These are phyloP conservation scores for Dacryopinax primogenitus DNA, from an alignment of 768 basidiomycete species.

Conservation along the genomic window DNA sequence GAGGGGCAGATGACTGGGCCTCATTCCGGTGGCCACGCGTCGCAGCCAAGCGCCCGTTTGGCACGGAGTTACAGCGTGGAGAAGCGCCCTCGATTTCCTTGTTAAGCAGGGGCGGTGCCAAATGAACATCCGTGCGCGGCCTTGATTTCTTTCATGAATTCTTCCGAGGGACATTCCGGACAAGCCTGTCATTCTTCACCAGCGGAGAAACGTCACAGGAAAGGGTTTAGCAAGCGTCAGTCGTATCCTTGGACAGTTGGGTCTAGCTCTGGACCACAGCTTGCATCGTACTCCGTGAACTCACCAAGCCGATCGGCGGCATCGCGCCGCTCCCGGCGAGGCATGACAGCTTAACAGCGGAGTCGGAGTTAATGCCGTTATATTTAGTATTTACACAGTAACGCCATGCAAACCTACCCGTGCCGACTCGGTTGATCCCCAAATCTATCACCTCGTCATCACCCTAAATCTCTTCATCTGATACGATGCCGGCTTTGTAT, in stretches of 20 bases:
- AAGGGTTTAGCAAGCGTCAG: too few relatives aligned
- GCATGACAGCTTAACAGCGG: too few relatives aligned
- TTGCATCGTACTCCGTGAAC: too few relatives aligned
- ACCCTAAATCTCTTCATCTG: background rate
- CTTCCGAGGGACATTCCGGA: background rate
- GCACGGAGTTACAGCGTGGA: background rate
- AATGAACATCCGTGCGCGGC: background rate
- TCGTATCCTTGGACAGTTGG: too few relatives aligned
- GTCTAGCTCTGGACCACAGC: too few relatives aligned
- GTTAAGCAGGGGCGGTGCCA: background rate
- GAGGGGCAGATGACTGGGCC: background rate
- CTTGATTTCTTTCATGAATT: background rate
- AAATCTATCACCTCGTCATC: background rate
- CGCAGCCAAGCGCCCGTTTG: background rate
- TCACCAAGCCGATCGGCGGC: too few relatives aligned
- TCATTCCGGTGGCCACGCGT: background rate
- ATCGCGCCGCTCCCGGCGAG: too few relatives aligned
- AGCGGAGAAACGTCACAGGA: too few relatives aligned
- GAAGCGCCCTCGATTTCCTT: background rate
- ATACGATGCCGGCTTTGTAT: background rate
- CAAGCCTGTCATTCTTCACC: slow-evolving; percentile 1
- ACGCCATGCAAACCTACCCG: too few relatives aligned
- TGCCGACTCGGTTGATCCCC: background rate
- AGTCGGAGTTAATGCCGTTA: too few relatives aligned
- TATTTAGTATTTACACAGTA: too few relatives aligned